A percentile compares a stretch with the other conserved stretches of the same genome.
These are phyloP conservation scores for Talaromyces atroroseus DNA, from an alignment of 2,329 filamentous ascomycete species.

Conservation along the genomic window DNA sequence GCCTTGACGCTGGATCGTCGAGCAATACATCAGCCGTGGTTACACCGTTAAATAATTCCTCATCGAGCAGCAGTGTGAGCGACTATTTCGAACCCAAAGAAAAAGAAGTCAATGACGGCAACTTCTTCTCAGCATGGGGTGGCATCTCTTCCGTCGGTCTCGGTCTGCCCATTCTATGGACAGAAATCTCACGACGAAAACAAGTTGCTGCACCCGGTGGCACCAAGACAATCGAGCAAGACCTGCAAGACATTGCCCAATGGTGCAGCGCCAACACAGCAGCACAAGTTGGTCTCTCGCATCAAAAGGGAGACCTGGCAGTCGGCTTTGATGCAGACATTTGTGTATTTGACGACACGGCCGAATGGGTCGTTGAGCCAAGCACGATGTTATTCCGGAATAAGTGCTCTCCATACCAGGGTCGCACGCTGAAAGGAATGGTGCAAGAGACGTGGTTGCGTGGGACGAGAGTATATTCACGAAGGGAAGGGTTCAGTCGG, in stretches of 20 bases:
- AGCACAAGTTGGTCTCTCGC: constrained; percentile 75
- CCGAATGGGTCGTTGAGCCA: constrained; percentile 65
- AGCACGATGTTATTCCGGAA: constrained; percentile 92
- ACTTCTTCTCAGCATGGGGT: constrained; percentile 96
- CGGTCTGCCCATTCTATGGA: constrained; percentile 85
- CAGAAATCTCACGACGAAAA: constrained; percentile 61
- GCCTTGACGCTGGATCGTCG: constrained; percentile 12
- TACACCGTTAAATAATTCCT: constrained; percentile 4
- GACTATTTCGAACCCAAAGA: constrained; percentile 25
- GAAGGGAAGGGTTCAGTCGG: constrained; percentile 47
- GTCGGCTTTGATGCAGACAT: constrained; percentile 86
- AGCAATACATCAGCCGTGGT: constrained; percentile 15
- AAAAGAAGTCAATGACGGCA: constrained; percentile 51
- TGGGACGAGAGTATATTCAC: constrained; percentile 66
- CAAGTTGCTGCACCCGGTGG: constrained; percentile 35
- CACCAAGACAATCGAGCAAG: constrained; percentile 38
- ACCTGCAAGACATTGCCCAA: constrained; percentile 71
- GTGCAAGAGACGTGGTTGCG: constrained; percentile 83
- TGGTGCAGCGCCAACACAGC: constrained; percentile 86
- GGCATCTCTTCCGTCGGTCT: constrained; percentile 92
- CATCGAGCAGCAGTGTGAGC: constrained; percentile 13
- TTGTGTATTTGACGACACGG: constrained; percentile 84
- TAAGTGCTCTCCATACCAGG: constrained; percentile 85
- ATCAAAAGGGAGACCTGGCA: constrained; percentile 73
- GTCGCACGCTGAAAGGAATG: constrained; percentile 68